Base-by-base conservation (phyloP, 306 rosid genomes). In the Glycine soja region DNA sequence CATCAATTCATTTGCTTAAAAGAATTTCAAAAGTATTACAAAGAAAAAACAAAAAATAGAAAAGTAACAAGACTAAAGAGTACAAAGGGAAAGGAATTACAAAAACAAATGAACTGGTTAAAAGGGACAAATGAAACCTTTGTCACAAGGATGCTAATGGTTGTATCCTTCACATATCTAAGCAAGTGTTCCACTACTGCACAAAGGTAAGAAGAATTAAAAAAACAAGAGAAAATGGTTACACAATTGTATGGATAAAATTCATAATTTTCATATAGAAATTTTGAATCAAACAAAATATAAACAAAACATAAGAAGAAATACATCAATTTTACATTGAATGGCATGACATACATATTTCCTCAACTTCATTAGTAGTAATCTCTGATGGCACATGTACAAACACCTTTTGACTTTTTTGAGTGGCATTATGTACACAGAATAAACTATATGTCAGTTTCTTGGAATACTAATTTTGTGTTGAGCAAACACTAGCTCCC, bases 291-390 rank as follows among this genome's bases (percentile, higher is more conserved):
- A 57, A 59, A 56, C 36, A 12, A 80, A 13, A 14, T 48, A 15
- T 8, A 57, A 59, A 56, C 36, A 12, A 80, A 13, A 14, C 50
- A 15, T 8, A 0, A 32, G 51, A 52, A 18, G 43, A 69, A 30
- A 54, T 80, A 30, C 68, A 76, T 30, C 24, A 77, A 74, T 45
- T 72, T 46, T 50, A 18, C 15, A 40, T 54, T 72, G 40, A 92
- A 50, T 73, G 63, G 54, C 87, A 76, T 43, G 72, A 0, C 16
- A 68, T 89, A 94, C 98, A 95, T 16, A 92, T 91, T 87, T 93
- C 98, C 88, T 93, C 95, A 69, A 93, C 98, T 81, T 93, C 98
- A 16, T 90, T 97, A 69, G 97, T 96, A 54, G 97, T 97, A 74
- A 94, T 92, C 85, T 89, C 98, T 8, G 97, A 92, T 36, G 82